phyloP scores from a whole-genome alignment of 345 rosid genomes.

The Combretum micranthum region DNA sequence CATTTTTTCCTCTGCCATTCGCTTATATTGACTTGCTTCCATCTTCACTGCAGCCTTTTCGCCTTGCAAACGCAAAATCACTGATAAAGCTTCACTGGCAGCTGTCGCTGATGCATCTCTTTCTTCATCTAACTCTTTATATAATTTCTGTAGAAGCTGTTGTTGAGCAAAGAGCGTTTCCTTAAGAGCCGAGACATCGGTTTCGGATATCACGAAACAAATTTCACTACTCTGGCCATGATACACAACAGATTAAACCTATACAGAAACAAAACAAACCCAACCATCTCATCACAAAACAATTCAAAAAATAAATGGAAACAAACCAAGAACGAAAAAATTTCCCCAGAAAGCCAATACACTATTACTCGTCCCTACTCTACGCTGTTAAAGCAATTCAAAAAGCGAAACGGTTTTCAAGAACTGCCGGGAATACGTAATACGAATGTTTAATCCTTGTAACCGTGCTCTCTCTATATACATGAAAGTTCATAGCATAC shows the following conservation, averaged over 20 bases:
- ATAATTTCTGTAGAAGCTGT: slow-evolving; percentile 70
- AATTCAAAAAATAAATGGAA: neutral
- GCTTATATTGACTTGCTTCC: slow-evolving; percentile 89
- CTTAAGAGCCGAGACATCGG: slow-evolving; percentile 33
- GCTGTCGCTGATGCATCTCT: slow-evolving; percentile 77
- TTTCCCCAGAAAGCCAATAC: too few relatives aligned
- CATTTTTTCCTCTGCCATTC: slow-evolving; percentile 79
- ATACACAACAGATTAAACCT: neutral
- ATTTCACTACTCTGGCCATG: slow-evolving; percentile 36
- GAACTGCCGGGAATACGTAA: too few relatives aligned
- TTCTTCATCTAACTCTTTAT: slow-evolving; percentile 66
- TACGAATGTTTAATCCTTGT: too few relatives aligned
- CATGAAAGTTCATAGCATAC: too few relatives aligned
- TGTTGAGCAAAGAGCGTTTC: slow-evolving; percentile 65
- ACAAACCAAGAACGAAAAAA: too few relatives aligned
- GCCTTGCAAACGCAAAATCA: slow-evolving; percentile 81
- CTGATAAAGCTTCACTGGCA: slow-evolving; percentile 71
- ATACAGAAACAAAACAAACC: neutral
- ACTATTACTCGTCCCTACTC: too few relatives aligned
- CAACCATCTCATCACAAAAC: slow-evolving; percentile 2
- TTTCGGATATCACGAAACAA: slow-evolving; percentile 27
- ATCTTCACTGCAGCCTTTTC: slow-evolving; percentile 69
- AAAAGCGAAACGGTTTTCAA: too few relatives aligned
- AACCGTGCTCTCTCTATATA: too few relatives aligned
- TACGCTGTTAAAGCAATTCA: too few relatives aligned